phyloP scores from a whole-genome alignment of 2,329 filamentous ascomycete genomes.

The Penicillium glabrum region DNA sequence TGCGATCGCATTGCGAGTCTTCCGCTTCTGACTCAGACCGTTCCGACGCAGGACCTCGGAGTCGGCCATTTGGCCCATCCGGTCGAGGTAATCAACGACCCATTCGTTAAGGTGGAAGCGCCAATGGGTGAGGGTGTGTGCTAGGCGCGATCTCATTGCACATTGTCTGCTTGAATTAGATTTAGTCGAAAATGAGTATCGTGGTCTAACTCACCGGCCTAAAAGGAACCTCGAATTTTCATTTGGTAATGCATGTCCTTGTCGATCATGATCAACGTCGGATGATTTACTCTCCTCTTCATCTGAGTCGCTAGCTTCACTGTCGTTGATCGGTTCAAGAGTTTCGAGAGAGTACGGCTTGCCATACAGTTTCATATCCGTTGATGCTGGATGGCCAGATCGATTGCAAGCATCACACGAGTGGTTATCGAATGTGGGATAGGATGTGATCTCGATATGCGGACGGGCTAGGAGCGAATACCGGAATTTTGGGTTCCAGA shows the following conservation, averaged over 20 bases:
- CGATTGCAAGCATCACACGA: slow-evolving; percentile 72
- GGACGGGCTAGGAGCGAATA: slow-evolving; percentile 66
- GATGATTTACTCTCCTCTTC: slow-evolving; percentile 36
- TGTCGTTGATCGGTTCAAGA: slow-evolving; percentile 62
- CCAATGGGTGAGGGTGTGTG: slow-evolving; percentile 75
- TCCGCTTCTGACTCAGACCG: slow-evolving; percentile 59
- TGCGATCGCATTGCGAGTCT: slow-evolving; percentile 60
- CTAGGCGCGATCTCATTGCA: slow-evolving; percentile 65
- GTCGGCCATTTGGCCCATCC: slow-evolving; percentile 58
- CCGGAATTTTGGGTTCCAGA: slow-evolving; percentile 69
- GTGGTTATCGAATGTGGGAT: slow-evolving; percentile 41
- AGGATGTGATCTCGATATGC: slow-evolving; percentile 54
- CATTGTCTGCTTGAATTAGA: slow-evolving; percentile 46
- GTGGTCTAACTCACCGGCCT: slow-evolving; percentile 44
- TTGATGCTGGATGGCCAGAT: slow-evolving; percentile 66
- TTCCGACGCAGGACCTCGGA: slow-evolving; percentile 62
- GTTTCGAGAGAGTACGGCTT: slow-evolving; percentile 65
- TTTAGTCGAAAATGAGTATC: not conserved
- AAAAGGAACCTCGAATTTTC: slow-evolving; percentile 52
- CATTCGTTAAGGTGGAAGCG: slow-evolving; percentile 70
- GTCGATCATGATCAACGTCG: slow-evolving; percentile 35
- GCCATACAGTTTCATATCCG: slow-evolving; percentile 62
- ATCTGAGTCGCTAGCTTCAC: slow-evolving; percentile 41
- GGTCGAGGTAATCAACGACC: slow-evolving; percentile 63
- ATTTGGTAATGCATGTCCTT: slow-evolving; percentile 48